Evolutionary conservation across 139 green algal species (phyloP).

Genomic region (Tetratostichococcus sp.): DNA sequence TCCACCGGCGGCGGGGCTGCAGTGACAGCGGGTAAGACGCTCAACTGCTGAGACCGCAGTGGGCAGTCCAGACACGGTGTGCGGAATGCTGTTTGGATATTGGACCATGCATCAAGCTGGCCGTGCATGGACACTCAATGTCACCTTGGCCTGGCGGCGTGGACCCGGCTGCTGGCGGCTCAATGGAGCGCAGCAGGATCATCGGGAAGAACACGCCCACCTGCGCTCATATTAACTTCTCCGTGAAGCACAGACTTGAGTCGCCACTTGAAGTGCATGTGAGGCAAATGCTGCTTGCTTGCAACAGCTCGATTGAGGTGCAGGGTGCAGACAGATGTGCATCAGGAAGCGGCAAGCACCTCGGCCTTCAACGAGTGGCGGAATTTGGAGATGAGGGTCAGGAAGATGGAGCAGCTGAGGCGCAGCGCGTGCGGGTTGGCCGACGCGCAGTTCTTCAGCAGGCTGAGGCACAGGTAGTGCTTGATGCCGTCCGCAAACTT

Average conservation of each 20-base stretch:
- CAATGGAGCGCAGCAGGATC: slow-evolving; percentile 88
- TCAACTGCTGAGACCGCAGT: too few relatives aligned
- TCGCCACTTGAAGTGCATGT: too few relatives aligned
- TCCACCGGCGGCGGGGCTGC: slow-evolving; percentile 20
- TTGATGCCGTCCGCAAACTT: slow-evolving; percentile 83
- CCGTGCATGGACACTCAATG: background rate
- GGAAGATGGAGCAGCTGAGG: slow-evolving; percentile 89
- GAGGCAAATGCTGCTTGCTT: too few relatives aligned
- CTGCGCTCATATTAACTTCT: slow-evolving; percentile 1
- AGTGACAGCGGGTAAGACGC: background rate
- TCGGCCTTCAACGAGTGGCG: slow-evolving; percentile 83
- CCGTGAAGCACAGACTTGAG: too few relatives aligned
- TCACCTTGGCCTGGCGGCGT: background rate
- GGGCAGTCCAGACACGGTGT: too few relatives aligned
- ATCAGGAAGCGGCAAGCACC: too few relatives aligned
- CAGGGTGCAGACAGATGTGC: too few relatives aligned
- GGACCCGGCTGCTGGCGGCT: slow-evolving; percentile 29
- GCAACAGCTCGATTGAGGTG: too few relatives aligned
- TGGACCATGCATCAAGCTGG: too few relatives aligned
- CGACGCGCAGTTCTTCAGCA: slow-evolving; percentile 90
- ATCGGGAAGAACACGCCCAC: slow-evolving; percentile 97
- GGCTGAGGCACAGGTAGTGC: slow-evolving; percentile 91
- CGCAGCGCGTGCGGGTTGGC: slow-evolving; percentile 50
- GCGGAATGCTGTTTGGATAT: too few relatives aligned
- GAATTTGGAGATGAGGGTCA: slow-evolving; percentile 80